Percentiles rank a stretch among this genome's conserved stretches.
phyloP scores from a whole-genome alignment of 306 rosid species.

The Cajanus cajan region DNA sequence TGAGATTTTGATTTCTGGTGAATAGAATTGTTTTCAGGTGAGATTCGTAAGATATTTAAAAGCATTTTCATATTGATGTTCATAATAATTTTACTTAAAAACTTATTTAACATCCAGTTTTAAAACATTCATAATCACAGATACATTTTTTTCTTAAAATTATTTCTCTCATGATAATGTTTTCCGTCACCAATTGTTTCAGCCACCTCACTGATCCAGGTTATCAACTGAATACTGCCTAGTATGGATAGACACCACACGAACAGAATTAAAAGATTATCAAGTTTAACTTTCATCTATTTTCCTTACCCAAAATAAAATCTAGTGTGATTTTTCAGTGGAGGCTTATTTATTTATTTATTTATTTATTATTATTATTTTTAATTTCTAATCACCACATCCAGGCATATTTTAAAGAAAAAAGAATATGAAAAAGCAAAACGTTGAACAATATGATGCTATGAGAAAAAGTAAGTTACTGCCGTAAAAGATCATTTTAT shows the following conservation, averaged over 20 bases:
- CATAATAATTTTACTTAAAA: not conserved
- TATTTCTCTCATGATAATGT: not conserved
- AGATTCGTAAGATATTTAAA: not conserved
- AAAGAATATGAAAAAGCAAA: not conserved
- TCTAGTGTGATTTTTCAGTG: not conserved
- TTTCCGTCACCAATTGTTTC: not conserved
- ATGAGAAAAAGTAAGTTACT: not conserved
- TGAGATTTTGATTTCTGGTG: not conserved
- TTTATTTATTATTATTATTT: too few relatives aligned
- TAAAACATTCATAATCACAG: not conserved
- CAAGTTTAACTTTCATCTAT: not conserved
- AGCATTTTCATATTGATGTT: not conserved
- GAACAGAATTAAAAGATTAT: not conserved
- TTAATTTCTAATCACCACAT: not conserved
- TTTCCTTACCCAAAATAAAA: not conserved
- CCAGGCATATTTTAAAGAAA: not conserved
- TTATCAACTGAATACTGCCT: not conserved
- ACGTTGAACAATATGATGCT: not conserved
- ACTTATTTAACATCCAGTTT: not conserved
- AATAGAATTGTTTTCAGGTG: not conserved
- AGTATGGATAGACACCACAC: not conserved
- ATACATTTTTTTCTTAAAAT: too few relatives aligned
- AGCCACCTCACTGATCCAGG: not conserved
- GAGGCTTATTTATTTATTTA: too few relatives aligned
- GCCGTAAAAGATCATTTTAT: slow-evolving; percentile 21